Evolutionary conservation across 2,329 filamentous ascomycete genomes (phyloP).

Genomic region (Paecilomyces fulvus): DNA sequence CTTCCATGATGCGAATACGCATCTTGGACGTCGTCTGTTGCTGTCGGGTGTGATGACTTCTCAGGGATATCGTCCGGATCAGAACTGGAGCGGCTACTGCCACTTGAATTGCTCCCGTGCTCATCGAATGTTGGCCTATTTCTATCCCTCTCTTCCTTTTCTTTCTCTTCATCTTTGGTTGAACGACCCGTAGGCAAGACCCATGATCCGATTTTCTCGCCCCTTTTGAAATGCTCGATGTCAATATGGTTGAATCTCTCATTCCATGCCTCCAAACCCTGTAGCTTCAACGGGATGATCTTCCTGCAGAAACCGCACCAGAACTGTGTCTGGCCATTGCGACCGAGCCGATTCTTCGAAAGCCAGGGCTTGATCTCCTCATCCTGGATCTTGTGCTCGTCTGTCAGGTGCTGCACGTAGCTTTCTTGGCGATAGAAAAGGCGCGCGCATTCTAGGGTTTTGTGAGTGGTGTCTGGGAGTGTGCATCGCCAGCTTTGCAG

Average conservation of each 20-base stretch:
- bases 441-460: constrained; percentile 43
- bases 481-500: constrained; percentile 65
- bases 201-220: constrained; percentile 27
- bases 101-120: background rate
- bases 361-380: constrained; percentile 26
- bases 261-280: constrained; percentile 49
- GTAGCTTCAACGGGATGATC: constrained; percentile 45
- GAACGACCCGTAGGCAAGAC: constrained; percentile 17
- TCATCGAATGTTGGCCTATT: constrained; percentile 2
- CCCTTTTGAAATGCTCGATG: constrained; percentile 37
- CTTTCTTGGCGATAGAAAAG: constrained; percentile 50
- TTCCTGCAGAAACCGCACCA: constrained; percentile 80
- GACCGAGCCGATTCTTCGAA: constrained; percentile 52
- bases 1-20: background rate
- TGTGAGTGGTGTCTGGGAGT: constrained; percentile 21
- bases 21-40: background rate
- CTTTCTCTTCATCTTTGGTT: constrained; percentile 11
- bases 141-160: constrained; percentile 4
- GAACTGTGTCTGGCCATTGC: constrained; percentile 57
- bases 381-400: constrained; percentile 37
- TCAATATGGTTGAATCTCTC: constrained; percentile 68
- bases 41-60: background rate
- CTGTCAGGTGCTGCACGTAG: constrained; percentile 55
- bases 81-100: background rate
- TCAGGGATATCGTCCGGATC: background rate